Base-by-base conservation (phyloP, 495 filamentous ascomycete genomes). In the Halenospora varia region DNA sequence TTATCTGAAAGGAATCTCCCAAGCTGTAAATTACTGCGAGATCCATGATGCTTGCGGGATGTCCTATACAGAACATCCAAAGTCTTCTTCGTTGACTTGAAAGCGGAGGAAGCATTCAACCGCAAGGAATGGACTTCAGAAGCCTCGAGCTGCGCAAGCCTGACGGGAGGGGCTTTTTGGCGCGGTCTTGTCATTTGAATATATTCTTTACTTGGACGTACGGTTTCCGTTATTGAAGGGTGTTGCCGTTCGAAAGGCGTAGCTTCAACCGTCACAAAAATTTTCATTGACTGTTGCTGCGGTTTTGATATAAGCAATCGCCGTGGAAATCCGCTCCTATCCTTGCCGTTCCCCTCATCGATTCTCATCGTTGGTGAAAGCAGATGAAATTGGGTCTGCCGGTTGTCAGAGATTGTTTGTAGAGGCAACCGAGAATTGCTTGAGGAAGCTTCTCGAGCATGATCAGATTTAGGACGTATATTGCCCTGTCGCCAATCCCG, bases 401-500 rank as follows among this genome's bases (percentile, higher is more conserved):
- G 25, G 50, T 62, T 62, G 45, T 54, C 35, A 20, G 58, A 15
- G 24, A 62, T 58, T 19, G 41, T 44, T n/a, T 50, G 24, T 4
- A 63, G 24, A 19, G 56, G 53, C 13, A 4, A 19, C 35, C 40
- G 25, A 3, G 49, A 29, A 2, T 23, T 9, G 25, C 23, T 29
- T n/a, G 18, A 9, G 18, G 20, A 20, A 2, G 6, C 22, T n/a
- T 2, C 15, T 11, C 1, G 9, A 15, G 23, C 9, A 22, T n/a
- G 9, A 6, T 39, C 23, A 39, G 41, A 59, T 8, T 53, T 62
- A 13, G 55, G 56, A 15, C 61, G 53, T 47, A 92, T 84, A 40
- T 69, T 82, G 6, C 92, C 92, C 57, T 75, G 77, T 65, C 82
- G 86, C 94, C 94, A 98, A 54, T 87, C 79, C 19, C 73, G 75